Evolutionary conservation across 164 flowering plant species (phyloP).

Genomic region (Aristolochia fimbriata): DNA sequence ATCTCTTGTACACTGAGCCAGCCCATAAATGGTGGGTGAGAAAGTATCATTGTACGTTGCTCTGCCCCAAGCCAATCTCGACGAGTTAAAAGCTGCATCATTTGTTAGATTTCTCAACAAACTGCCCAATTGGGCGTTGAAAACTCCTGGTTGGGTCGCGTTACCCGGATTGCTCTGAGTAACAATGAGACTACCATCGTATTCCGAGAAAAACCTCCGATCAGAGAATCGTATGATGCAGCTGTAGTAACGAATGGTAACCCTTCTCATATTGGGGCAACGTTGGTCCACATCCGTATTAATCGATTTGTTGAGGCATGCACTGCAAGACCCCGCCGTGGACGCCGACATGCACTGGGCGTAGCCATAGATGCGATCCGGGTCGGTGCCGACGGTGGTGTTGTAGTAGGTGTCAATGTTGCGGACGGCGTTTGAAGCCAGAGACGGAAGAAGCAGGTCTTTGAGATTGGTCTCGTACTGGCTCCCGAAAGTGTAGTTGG

Average conservation of each 20-base stretch:
- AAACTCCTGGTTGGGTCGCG: background rate
- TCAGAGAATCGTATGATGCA: slow-evolving; percentile 16
- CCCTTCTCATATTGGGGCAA: slow-evolving; percentile 8
- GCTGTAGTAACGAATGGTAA: slow-evolving; percentile 1
- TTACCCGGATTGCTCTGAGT: no score
- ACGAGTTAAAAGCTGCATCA: background rate
- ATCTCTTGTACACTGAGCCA: slow-evolving; percentile 36
- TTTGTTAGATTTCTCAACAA: slow-evolving; percentile 4
- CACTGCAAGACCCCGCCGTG: background rate
- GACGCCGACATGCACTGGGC: slow-evolving; percentile 9
- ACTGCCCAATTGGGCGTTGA: background rate
- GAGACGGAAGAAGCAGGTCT: slow-evolving; percentile 5
- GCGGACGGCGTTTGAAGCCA: background rate
- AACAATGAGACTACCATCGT: background rate
- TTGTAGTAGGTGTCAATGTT: background rate
- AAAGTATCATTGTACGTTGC: background rate
- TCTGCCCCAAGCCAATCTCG: background rate
- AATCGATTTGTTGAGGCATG: slow-evolving; percentile 7
- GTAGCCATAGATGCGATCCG: slow-evolving; percentile 5
- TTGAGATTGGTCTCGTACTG: slow-evolving; percentile 11
- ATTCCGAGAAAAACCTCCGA: background rate
- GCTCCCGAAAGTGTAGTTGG: slow-evolving; percentile 6
- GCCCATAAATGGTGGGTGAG: slow-evolving; percentile 7
- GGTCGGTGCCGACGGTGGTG: background rate
- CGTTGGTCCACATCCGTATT: background rate